Conservation (phyloP, 306 rosid genomes). For the Notholithocarpus densiflorus region DNA sequence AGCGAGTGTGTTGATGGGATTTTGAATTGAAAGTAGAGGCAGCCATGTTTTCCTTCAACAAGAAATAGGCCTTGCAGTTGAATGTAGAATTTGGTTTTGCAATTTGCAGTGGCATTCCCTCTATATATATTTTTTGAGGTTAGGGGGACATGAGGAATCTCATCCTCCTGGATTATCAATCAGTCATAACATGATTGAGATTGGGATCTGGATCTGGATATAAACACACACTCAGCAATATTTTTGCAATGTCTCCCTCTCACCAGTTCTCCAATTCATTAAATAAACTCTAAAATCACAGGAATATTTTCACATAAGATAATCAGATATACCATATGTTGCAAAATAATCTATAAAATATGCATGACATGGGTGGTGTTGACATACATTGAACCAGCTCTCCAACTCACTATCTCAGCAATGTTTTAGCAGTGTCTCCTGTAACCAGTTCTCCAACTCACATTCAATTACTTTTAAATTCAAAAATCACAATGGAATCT, state of each 20-base stretch:
- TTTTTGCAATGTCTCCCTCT: conserved; percentile 21
- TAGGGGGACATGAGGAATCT: not conserved
- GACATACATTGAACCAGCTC: too few relatives aligned
- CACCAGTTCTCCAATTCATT: conserved; percentile 10
- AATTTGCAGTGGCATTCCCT: not conserved
- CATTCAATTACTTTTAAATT: too few relatives aligned
- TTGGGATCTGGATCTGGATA: not conserved
- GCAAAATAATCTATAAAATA: too few relatives aligned
- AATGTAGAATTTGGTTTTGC: not conserved
- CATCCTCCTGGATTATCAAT: not conserved
- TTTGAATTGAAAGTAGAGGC: not conserved
- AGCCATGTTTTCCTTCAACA: not conserved
- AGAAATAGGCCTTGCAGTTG: too few relatives aligned
- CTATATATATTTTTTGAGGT: not conserved
- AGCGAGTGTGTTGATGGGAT: not conserved
- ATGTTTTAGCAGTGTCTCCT: conserved; percentile 20
- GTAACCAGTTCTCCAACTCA: conserved; percentile 15
- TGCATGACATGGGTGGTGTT: too few relatives aligned
- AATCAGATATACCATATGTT: too few relatives aligned
- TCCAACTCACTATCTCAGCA: not conserved
- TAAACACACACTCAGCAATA: conserved; percentile 5
- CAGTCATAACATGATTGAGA: conserved; percentile 14
- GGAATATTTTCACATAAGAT: too few relatives aligned
- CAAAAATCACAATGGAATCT: too few relatives aligned
- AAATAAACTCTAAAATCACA: too few relatives aligned